A percentile compares a stretch with the other conserved stretches of the same genome.
Evolutionary conservation across 352 stramenopile genomes (phyloP).

Genomic region (Pilasporangium apinafurcum): DNA sequence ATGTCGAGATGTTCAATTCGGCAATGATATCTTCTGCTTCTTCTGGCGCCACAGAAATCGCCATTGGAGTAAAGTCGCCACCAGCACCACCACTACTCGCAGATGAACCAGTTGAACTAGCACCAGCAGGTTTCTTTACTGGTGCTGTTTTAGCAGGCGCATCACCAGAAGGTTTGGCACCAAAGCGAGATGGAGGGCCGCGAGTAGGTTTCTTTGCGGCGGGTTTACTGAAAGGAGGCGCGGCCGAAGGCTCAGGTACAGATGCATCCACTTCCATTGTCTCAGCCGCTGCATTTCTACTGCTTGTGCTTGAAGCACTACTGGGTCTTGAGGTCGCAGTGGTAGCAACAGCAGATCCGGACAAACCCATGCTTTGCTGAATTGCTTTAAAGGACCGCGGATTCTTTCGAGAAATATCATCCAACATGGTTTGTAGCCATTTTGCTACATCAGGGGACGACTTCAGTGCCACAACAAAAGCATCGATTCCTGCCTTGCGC

Average conservation of each 20-base stretch:
- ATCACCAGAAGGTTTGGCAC: constrained; percentile 26
- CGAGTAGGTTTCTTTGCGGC: constrained; percentile 33
- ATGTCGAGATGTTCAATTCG: constrained; percentile 58
- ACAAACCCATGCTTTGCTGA: constrained; percentile 31
- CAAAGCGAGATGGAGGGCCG: constrained; percentile 41
- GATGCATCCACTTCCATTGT: constrained; percentile 16
- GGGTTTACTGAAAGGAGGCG: constrained; percentile 3
- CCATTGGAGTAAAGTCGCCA: constrained; percentile 63
- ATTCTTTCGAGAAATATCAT: constrained; percentile 66
- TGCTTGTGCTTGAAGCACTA: constrained; percentile 11
- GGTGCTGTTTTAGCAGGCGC: constrained; percentile 16
- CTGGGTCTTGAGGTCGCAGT: constrained; percentile 14
- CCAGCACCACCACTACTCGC: constrained; percentile 14
- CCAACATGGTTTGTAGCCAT: constrained; percentile 56
- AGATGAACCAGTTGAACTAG: constrained; percentile 2
- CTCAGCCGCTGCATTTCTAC: constrained; percentile 11
- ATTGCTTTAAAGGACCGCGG: constrained; percentile 67
- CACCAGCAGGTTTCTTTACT: constrained; percentile 19
- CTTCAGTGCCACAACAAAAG: constrained; percentile 54
- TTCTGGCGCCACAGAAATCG: constrained; percentile 51
- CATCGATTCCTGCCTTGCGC: constrained; percentile 65
- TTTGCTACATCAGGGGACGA: constrained; percentile 31
- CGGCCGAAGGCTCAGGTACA: not conserved
- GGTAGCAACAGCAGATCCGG: constrained; percentile 11
- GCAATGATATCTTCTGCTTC: constrained; percentile 58